Base-by-base conservation (phyloP, 768 basidiomycete genomes). In the Dioszegia crocea region DNA sequence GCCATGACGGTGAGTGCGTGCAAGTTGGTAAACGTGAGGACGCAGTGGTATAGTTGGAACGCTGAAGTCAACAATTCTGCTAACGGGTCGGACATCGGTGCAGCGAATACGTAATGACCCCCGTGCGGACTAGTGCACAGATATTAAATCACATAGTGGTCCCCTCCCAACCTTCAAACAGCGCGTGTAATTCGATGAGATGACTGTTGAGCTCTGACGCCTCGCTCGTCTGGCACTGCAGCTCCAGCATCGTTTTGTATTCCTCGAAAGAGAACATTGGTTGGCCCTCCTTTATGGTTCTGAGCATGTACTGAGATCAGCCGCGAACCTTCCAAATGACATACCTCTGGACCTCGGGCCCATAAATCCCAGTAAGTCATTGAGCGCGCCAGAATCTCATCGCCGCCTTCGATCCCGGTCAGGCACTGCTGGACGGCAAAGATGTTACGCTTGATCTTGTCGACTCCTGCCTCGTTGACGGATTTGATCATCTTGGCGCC, bases 401-500 rank as follows among this genome's bases (percentile, higher is more conserved):
- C 51, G 6, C 84, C 83, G 57, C 83, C 82, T 58, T 82, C 79
- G 27, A 80, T 82, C 8, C 86, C 86, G 72, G 88, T 89, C 69
- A 93, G 83, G 66, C 88, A 86, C 74, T 98, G 94, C 70, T 94
- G 92, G 36, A 98, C 81, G 19, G 94, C 89, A 31, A 91, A 82
- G 47, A 94, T 87, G 76, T 94, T 93, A 27, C 91, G 85, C 71
- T 84, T 77, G 64, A 97, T 87, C 79, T 94, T 96, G 71, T 85
- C 83, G 64, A 93, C 83, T 1, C 94, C 94, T 57, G 84, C 84
- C 0, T 79, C 74, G 66, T 89, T 96, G 10, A 85, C 85, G 33
- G 81, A 68, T 17, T 83, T 84, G 56, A 98, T 82, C 57, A 84
- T 79, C 33, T 85, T 84, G 24, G 88, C 89, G 59, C 86, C 84